Base-by-base conservation (phyloP, 148 eudicot genomes). In the Arctostaphylos glauca region DNA sequence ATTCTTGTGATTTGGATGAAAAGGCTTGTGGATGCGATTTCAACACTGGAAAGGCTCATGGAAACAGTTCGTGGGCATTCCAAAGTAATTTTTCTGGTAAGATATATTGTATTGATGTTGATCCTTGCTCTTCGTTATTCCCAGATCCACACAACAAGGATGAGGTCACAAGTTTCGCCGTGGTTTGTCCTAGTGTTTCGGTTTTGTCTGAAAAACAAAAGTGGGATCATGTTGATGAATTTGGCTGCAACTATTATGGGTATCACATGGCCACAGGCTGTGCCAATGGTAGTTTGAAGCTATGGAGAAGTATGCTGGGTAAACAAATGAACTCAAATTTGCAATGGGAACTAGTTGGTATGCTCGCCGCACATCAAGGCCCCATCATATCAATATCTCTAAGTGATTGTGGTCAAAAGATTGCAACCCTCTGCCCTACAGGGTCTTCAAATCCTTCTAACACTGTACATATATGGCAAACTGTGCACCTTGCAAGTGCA, bases 261-360 rank as follows among this genome's bases (percentile, higher is more conserved):
- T 97, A 89, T 88, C 97, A 97, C 84, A 81, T 97, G 86, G 91
- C 85, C 78, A 93, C 99, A 25, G 98, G 99, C 75, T 91, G 91
- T 76, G 48, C 74, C 60, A 91, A 90, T 88, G 99, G 99, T 82
- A 92, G 83, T 82, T 80, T 93, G 74, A 94, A 90, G 87, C 87
- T 97, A 58, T 97, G 99, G 99, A 91, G 89, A 87, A 92, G 94
- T 86, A 62, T 81, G 46, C 80, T 83, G 49, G 78, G 90, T 75
- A 82, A 90, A 31, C 67, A 80, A 18, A 84, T 84, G 77, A 86
- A 83, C 70, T 88, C 85, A 72, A 66, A 54, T 84, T 64, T 78
- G 14, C 84, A 90, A 55, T 93, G 98, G 94, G 93, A 90, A 85
- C 94, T 97, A 84, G 97, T 94, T 81, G 98, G 98, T 80, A 81